These are phyloP conservation scores for Hibiscus tridactylites DNA, from an alignment of 345 rosid species.

Conservation along the genomic window DNA sequence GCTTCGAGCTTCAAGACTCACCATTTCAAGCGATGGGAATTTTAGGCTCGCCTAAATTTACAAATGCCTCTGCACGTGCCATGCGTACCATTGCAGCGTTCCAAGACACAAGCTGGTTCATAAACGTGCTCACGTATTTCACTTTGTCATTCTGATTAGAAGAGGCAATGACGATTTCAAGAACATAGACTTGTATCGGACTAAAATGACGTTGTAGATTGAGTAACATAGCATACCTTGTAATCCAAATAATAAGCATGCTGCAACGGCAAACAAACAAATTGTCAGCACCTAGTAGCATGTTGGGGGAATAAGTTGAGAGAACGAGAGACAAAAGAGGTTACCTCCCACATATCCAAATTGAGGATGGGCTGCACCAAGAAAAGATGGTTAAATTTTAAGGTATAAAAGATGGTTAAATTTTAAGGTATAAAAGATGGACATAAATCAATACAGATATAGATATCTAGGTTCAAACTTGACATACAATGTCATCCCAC, in stretches of 20 bases:
- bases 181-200: background rate
- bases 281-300: background rate
- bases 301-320: background rate
- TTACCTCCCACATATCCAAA: constrained; percentile 96
- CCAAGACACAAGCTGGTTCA: constrained; percentile 92
- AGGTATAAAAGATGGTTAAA: constrained; percentile 9
- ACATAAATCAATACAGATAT: background rate
- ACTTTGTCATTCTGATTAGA: constrained; percentile 58
- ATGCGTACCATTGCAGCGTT: constrained; percentile 59
- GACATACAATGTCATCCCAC: constrained; percentile 82
- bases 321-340: constrained; percentile 10
- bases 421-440: background rate
- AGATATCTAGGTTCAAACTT: constrained; percentile 14
- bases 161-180: background rate
- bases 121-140: constrained; percentile 53
- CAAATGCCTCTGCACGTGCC: constrained; percentile 85
- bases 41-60: constrained; percentile 76
- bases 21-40: constrained; percentile 62
- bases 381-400: constrained; percentile 17
- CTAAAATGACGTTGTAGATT: background rate
- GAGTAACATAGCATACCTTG: constrained; percentile 45
- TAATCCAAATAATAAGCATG: constrained; percentile 90
- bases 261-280: constrained; percentile 36
- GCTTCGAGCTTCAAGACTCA: background rate
- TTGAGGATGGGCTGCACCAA: constrained; percentile 75